Percentiles rank a stretch among this genome's conserved stretches.
phyloP scores from a whole-genome alignment of 495 filamentous ascomycete species.

The Hypomontagnella submonticulosa region DNA sequence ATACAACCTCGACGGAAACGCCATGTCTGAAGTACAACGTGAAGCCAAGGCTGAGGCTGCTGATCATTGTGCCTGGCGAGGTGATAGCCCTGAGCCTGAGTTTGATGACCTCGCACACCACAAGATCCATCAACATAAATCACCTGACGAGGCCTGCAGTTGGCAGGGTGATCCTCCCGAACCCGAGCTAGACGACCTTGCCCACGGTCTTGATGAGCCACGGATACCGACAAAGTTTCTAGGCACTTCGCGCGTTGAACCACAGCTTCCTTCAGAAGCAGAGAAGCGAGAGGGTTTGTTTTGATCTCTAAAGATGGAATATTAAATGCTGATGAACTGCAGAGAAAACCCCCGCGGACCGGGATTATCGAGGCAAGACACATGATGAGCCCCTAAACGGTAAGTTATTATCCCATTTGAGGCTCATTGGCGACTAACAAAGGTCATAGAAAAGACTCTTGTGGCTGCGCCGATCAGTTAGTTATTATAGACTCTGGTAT shows the following conservation, averaged over 20 bases:
- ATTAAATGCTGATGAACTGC: neutral
- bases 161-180: slow-evolving; percentile 45
- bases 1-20: slow-evolving; percentile 33
- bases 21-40: slow-evolving; percentile 28
- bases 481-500: neutral
- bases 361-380: neutral
- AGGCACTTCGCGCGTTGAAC: slow-evolving; percentile 4
- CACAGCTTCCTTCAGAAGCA: neutral
- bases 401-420: slow-evolving; percentile 1
- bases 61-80: slow-evolving; percentile 30
- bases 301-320: neutral
- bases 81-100: slow-evolving; percentile 31
- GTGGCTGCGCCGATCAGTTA: slow-evolving; percentile 2
- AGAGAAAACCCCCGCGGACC: neutral
- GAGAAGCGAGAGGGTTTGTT: slow-evolving; percentile 8
- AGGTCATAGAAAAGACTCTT: neutral
- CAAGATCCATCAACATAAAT: slow-evolving; percentile 1
- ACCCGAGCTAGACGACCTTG: slow-evolving; percentile 44
- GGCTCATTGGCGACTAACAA: neutral
- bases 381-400: neutral
- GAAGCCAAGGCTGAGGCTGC: slow-evolving; percentile 35
- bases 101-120: slow-evolving; percentile 26
- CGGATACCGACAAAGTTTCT: slow-evolving; percentile 27
- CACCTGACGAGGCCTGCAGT: slow-evolving; percentile 29
- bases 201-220: slow-evolving; percentile 11